A percentile compares a stretch with the other conserved stretches of the same genome.
These are phyloP conservation scores for Cladophialophora psammophila DNA, from an alignment of 2,329 filamentous ascomycete genomes.

Conservation along the genomic window DNA sequence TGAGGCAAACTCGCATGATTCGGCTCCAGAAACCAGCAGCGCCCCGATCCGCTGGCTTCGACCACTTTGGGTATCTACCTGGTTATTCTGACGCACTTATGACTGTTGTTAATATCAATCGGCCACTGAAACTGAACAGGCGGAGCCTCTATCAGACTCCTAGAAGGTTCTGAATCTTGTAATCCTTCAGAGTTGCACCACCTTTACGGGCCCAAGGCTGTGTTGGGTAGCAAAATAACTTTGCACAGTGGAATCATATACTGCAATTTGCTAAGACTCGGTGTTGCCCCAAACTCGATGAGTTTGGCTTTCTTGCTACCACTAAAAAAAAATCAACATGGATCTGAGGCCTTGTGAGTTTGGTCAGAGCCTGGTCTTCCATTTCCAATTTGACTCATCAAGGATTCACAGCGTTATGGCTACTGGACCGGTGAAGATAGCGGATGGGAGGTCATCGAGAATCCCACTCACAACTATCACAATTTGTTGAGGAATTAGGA, in stretches of 20 bases:
- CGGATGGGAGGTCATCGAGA: too few species aligned
- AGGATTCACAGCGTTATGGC: too few species aligned
- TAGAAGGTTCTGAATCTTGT: conserved; percentile 4
- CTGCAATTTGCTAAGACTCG: conserved; percentile 2
- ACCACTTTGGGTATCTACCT: conserved; percentile 9
- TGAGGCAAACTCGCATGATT: conserved; percentile 29
- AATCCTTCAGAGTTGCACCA: background rate
- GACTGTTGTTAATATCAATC: conserved; percentile 6
- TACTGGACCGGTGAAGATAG: too few species aligned
- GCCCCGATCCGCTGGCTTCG: conserved; percentile 27
- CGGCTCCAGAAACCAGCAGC: conserved; percentile 17
- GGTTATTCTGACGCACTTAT: conserved; percentile 1
- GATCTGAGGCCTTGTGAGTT: too few species aligned
- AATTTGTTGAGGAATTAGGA: too few species aligned
- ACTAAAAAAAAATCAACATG: too few species aligned
- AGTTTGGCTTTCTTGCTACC: background rate
- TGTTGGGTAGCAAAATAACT: background rate
- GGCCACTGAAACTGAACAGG: conserved; percentile 12
- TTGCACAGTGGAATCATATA: background rate
- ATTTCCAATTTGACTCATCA: too few species aligned
- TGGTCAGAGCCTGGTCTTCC: too few species aligned
- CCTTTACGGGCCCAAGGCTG: background rate
- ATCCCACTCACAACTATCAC: too few species aligned
- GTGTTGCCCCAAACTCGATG: background rate
- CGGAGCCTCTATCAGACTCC: conserved; percentile 3